Percentiles rank a stretch among this genome's conserved stretches.
phyloP scores from a whole-genome alignment of 2,329 filamentous ascomycete species.

The Ceratocystis variospora region DNA sequence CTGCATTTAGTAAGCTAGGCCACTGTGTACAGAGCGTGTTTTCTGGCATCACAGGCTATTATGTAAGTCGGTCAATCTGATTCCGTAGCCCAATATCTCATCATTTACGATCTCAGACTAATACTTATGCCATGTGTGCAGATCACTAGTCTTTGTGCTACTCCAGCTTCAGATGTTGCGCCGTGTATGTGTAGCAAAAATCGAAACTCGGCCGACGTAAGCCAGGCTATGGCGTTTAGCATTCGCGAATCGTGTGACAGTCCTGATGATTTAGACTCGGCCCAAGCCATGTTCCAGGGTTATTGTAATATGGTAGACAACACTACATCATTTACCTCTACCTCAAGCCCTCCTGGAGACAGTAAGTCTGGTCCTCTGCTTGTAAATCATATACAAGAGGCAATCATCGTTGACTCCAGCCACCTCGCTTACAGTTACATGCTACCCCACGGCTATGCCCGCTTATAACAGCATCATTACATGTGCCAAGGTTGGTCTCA shows the following conservation, averaged over 20 bases:
- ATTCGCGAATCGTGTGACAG: slow-evolving; percentile 35
- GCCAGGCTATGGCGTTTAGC: slow-evolving; percentile 30
- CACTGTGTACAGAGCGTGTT: slow-evolving; percentile 32
- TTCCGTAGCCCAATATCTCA: not conserved
- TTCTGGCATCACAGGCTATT: slow-evolving; percentile 24
- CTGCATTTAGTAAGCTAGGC: slow-evolving; percentile 31
- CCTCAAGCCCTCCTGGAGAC: slow-evolving; percentile 36
- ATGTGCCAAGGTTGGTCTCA: slow-evolving; percentile 34
- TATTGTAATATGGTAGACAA: slow-evolving; percentile 40
- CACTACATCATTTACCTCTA: slow-evolving; percentile 35
- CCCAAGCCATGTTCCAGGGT: slow-evolving; percentile 36
- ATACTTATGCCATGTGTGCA: slow-evolving; percentile 14
- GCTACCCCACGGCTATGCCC: slow-evolving; percentile 39
- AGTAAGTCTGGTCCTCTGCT: slow-evolving; percentile 28
- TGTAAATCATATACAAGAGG: not conserved
- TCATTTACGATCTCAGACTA: not conserved
- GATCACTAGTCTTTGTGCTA: slow-evolving; percentile 28
- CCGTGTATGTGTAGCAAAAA: slow-evolving; percentile 41
- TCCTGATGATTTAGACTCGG: slow-evolving; percentile 29
- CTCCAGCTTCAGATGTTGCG: slow-evolving; percentile 31
- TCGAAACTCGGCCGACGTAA: slow-evolving; percentile 33
- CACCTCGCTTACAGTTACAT: slow-evolving; percentile 33
- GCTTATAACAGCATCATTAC: slow-evolving; percentile 32
- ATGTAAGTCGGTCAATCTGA: not conserved
- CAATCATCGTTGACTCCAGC: not conserved